Conservation (phyloP, 2,329 filamentous ascomycete species). For the Trichoderma sp. region DNA sequence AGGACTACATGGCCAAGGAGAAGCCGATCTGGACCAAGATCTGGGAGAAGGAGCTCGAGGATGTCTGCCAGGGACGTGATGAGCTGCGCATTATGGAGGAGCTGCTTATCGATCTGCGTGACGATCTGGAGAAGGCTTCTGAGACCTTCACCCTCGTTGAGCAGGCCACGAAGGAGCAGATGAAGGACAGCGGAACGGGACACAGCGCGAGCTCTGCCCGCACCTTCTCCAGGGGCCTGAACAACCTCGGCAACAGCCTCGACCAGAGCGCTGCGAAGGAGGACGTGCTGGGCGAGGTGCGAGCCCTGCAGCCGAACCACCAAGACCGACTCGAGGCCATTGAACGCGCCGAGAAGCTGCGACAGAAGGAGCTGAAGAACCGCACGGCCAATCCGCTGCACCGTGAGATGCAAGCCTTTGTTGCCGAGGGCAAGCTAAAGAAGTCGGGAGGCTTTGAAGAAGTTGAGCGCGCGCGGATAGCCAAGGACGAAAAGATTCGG, state of each 20-base stretch:
- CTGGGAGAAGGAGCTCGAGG: conserved; percentile 96
- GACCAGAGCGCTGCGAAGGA: conserved; percentile 87
- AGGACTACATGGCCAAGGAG: conserved; percentile 87
- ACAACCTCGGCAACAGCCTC: conserved; percentile 54
- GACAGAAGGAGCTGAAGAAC: conserved; percentile 83
- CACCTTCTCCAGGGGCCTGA: conserved; percentile 58
- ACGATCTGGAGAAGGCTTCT: conserved; percentile 91
- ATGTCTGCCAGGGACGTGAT: conserved; percentile 93
- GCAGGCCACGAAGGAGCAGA: conserved; percentile 97
- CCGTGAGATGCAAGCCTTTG: conserved; percentile 82
- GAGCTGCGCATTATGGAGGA: conserved; percentile 96
- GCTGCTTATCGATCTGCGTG: conserved; percentile 84
- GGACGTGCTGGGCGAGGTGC: conserved; percentile 86
- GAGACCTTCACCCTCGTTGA: conserved; percentile 95
- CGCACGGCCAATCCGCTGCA: conserved; percentile 76
- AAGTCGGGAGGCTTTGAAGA: conserved; percentile 96
- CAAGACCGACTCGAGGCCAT: conserved; percentile 92
- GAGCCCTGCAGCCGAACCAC: conserved; percentile 91
- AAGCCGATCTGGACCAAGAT: conserved; percentile 99
- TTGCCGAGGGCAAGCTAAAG: conserved; percentile 88
- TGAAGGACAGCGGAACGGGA: conserved; percentile 68
- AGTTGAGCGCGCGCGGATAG: conserved; percentile 78
- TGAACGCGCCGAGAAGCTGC: conserved; percentile 89
- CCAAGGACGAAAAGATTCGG: conserved; percentile 83
- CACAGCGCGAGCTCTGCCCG: conserved; percentile 55